Conservation (phyloP, 2,329 filamentous ascomycete genomes). For the Nemania diffusa region DNA sequence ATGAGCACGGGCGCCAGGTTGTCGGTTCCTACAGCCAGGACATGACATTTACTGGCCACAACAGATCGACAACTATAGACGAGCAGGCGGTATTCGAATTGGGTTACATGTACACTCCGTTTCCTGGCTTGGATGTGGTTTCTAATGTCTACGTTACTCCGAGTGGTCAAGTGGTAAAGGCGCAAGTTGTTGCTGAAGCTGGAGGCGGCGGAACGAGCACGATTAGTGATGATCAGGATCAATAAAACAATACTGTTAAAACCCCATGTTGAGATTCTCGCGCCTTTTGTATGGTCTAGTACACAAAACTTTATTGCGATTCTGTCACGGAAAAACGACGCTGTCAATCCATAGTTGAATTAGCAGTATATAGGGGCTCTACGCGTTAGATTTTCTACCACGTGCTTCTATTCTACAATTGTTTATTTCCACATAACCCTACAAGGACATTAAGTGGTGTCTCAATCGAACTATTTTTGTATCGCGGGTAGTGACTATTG, state of each 20-base stretch:
- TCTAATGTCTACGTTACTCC: conserved; percentile 61
- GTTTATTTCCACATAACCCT: too few species aligned
- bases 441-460: too few species aligned
- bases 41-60: conserved; percentile 66
- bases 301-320: not conserved
- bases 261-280: not conserved
- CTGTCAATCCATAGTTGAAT: too few species aligned
- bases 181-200: conserved; percentile 63
- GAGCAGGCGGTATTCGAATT: conserved; percentile 60
- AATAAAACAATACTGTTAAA: not conserved
- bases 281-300: not conserved
- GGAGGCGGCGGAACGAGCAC: conserved; percentile 63
- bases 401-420: too few species aligned
- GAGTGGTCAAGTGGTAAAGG: conserved; percentile 59
- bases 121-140: conserved; percentile 57
- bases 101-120: conserved; percentile 65
- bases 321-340: too few species aligned
- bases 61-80: conserved; percentile 57
- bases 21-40: conserved; percentile 62
- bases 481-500: too few species aligned
- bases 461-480: too few species aligned
- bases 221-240: conserved; percentile 55
- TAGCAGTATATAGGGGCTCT: too few species aligned
- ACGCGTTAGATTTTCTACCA: too few species aligned
- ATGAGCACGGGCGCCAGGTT: conserved; percentile 54